Conservation (phyloP, 495 filamentous ascomycete genomes). For the Neurospora sp. region DNA sequence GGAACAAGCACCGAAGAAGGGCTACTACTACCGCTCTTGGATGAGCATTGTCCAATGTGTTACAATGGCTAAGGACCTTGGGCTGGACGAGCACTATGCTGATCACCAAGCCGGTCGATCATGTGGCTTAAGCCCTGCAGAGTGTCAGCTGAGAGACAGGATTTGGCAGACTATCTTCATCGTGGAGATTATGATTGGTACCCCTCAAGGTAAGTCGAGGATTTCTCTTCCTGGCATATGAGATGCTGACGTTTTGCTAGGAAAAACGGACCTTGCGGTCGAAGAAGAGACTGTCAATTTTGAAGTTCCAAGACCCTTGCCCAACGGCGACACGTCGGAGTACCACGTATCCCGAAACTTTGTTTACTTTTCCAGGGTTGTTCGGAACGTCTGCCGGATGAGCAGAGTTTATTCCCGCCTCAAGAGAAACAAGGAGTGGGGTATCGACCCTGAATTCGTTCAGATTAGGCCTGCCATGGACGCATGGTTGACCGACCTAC, state of each 20-base stretch:
- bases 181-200: slow-evolving; percentile 87
- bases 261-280: slow-evolving; percentile 73
- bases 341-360: slow-evolving; percentile 72
- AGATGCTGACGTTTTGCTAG: slow-evolving; percentile 36
- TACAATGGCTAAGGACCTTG: slow-evolving; percentile 87
- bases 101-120: slow-evolving; percentile 59
- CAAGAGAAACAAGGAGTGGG: slow-evolving; percentile 83
- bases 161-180: slow-evolving; percentile 88
- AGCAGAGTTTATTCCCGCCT: slow-evolving; percentile 65
- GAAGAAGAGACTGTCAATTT: slow-evolving; percentile 71
- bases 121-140: slow-evolving; percentile 58
- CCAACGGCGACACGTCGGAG: slow-evolving; percentile 68
- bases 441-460: slow-evolving; percentile 72
- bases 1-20: slow-evolving; percentile 82
- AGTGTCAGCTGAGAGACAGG: slow-evolving; percentile 75
- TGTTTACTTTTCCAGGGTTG: slow-evolving; percentile 64
- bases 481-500: slow-evolving; percentile 68
- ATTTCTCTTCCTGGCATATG: not conserved
- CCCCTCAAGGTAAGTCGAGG: slow-evolving; percentile 66
- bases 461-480: slow-evolving; percentile 64
- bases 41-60: slow-evolving; percentile 90
- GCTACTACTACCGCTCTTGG: slow-evolving; percentile 97
- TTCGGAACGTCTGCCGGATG: slow-evolving; percentile 69
- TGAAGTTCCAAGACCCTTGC: slow-evolving; percentile 48
- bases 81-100: slow-evolving; percentile 77